Base-by-base conservation (phyloP, 495 filamentous ascomycete genomes). In the Entonaema liquescens region DNA sequence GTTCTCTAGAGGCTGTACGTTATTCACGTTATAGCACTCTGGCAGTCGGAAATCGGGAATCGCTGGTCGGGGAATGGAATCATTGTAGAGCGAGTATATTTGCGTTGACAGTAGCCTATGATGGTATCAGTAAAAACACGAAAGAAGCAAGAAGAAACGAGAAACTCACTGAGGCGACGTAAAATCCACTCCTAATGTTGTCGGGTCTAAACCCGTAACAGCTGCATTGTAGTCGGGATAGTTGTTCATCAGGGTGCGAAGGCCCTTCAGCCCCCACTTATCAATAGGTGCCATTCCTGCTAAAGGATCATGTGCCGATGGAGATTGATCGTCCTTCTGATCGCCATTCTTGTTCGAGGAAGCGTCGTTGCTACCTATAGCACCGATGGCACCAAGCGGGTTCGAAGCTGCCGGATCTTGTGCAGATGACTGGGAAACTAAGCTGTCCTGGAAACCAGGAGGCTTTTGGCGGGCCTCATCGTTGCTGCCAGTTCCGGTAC, bases 21-120 rank as follows among this genome's bases (percentile, higher is more conserved):
- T 98, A 69, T 88, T 89, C 23, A 98, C 94, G 52, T 85, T 89
- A 77, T 98, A 98, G 78, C 93, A 95, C 23, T 90, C 87, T 1
- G 94, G 94, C 6, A 97, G 79, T 12, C 82, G 86, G 76, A 91
- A 95, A 53, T 93, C 91, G 38, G 93, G 92, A 53, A 95, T 87
- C 8, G 92, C 81, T 33, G 92, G 91, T 53, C 89, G 85, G 8
- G 91, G 87, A 64, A 89, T 87, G 12, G 84, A 78, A 17, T 91
- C 87, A 62, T 91, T 90, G 71, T 92, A 94, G 5, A 93, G 87
- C 0, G 90, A 91, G 70, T 80, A 87, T 15, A 84, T 79, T 67
- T 88, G 80, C 2, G 76, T 81, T 31, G 83, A 83, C 17, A 87
- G 74, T 29, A 70, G 65, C 42, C 75, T 80, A 49, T 17, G 3